Percentiles rank a stretch among this genome's conserved stretches.
Evolutionary conservation across 345 rosid genomes (phyloP).

Genomic region (Limnanthes douglasii): DNA sequence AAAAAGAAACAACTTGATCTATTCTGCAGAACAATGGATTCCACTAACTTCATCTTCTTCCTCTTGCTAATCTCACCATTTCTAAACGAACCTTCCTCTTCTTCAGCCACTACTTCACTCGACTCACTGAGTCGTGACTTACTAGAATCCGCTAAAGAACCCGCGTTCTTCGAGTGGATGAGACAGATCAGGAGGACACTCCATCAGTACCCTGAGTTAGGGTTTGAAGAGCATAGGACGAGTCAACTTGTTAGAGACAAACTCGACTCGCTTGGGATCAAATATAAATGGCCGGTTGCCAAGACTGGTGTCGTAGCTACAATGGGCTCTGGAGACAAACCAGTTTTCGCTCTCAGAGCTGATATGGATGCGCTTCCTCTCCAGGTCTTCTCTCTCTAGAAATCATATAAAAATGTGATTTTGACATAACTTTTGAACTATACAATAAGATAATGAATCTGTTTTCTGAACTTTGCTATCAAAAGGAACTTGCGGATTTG

Average conservation of each 20-base stretch:
- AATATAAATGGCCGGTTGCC: slow-evolving; percentile 56
- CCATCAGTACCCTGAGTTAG: slow-evolving; percentile 53
- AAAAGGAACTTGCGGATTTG: slow-evolving; percentile 67
- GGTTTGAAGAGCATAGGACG: slow-evolving; percentile 53
- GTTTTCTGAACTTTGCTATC: neutral
- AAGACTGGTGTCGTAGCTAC: slow-evolving; percentile 51
- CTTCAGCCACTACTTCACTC: no score
- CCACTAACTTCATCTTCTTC: no score
- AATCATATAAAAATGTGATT: neutral
- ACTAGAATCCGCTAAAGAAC: slow-evolving; percentile 32
- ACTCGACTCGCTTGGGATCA: slow-evolving; percentile 43
- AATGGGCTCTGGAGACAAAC: slow-evolving; percentile 33
- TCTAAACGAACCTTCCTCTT: no score
- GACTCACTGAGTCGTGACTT: slow-evolving; percentile 16
- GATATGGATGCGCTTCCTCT: slow-evolving; percentile 73
- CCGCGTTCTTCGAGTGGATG: slow-evolving; percentile 48
- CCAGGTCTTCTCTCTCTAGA: slow-evolving; percentile 21
- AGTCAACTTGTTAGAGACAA: slow-evolving; percentile 38
- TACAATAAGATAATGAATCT: neutral
- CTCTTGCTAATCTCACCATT: no score
- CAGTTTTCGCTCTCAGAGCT: slow-evolving; percentile 50
- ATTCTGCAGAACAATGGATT: no score
- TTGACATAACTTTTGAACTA: neutral
- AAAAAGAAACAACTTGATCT: no score
- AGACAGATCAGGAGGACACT: slow-evolving; percentile 40